Percentiles rank a stretch among this genome's conserved stretches.
Evolutionary conservation across 2,329 filamentous ascomycete species (phyloP).

Genomic region (Karstenula rhodostoma): DNA sequence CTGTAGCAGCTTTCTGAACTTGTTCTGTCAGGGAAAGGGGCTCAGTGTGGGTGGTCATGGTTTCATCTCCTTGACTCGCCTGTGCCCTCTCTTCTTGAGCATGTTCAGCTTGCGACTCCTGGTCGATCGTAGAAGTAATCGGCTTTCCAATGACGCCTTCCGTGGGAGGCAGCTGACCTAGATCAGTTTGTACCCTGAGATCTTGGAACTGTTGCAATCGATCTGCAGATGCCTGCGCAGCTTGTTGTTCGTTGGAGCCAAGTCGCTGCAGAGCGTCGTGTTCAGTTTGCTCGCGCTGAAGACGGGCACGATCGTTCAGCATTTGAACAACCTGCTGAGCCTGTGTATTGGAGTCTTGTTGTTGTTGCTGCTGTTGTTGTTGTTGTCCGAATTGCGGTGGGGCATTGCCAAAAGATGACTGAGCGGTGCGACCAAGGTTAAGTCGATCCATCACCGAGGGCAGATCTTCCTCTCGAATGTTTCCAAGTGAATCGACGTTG

Average conservation of each 20-base stretch:
- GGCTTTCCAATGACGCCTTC: constrained; percentile 50
- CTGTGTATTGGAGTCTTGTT: constrained; percentile 56
- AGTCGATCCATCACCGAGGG: constrained; percentile 71
- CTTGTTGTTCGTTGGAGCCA: constrained; percentile 39
- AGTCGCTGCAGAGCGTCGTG: constrained; percentile 55
- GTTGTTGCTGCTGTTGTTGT: constrained; percentile 59
- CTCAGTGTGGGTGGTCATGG: constrained; percentile 48
- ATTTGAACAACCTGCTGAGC: constrained; percentile 66
- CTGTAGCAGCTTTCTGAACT: constrained; percentile 76
- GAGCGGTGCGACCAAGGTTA: constrained; percentile 62
- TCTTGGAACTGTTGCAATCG: constrained; percentile 86
- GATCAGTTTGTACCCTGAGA: constrained; percentile 76
- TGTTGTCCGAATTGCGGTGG: constrained; percentile 59
- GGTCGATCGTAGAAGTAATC: constrained; percentile 29
- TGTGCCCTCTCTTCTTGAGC: constrained; percentile 23
- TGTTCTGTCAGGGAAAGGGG: constrained; percentile 80
- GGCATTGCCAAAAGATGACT: constrained; percentile 56
- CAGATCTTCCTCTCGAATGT: constrained; percentile 74
- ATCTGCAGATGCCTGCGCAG: constrained; percentile 62
- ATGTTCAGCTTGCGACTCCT: constrained; percentile 28
- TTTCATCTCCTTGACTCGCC: constrained; percentile 13
- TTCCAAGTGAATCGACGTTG: constrained; percentile 54
- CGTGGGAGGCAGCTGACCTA: constrained; percentile 50
- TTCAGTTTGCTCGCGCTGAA: constrained; percentile 69
- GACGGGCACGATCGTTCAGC: constrained; percentile 67